A percentile compares a stretch with the other conserved stretches of the same genome.
Evolutionary conservation across 2,329 filamentous ascomycete genomes (phyloP).

Genomic region (Didymella exigua): DNA sequence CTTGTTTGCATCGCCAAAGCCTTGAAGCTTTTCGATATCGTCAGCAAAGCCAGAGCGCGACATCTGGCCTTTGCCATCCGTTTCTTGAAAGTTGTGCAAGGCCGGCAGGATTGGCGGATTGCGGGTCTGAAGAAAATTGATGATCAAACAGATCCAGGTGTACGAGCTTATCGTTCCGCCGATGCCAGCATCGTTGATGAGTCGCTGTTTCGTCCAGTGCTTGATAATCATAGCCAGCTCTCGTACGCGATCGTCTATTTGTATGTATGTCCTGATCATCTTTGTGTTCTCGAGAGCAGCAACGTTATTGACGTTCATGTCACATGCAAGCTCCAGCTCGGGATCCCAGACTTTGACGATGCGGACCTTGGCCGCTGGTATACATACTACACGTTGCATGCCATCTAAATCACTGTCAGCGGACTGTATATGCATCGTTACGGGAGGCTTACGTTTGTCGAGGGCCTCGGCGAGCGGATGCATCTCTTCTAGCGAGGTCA

Average conservation of each 20-base stretch:
- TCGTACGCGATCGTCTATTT: constrained; percentile 87
- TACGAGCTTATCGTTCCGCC: constrained; percentile 94
- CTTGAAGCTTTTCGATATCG: constrained; percentile 74
- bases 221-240: constrained; percentile 97
- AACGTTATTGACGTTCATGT: constrained; percentile 99
- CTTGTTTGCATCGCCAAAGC: constrained; percentile 79
- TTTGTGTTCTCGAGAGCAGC: constrained; percentile 93
- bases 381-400: constrained; percentile 95
- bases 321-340: constrained; percentile 83
- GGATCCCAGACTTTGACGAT: constrained; percentile 99
- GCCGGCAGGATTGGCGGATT: constrained; percentile 83
- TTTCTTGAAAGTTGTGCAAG: constrained; percentile 75
- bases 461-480: constrained; percentile 89
- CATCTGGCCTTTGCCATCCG: constrained; percentile 65
- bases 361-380: constrained; percentile 92
- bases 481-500: constrained; percentile 85
- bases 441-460: constrained; percentile 68
- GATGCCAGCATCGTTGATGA: constrained; percentile 96
- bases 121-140: constrained; percentile 91
- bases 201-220: constrained; percentile 90
- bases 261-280: constrained; percentile 97
- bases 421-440: background rate
- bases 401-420: constrained; percentile 69
- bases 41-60: constrained; percentile 80
- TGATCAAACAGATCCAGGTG: constrained; percentile 98